These are phyloP conservation scores for Knoxdaviesia proteae DNA, from an alignment of 2,329 filamentous ascomycete genomes.

Conservation along the genomic window DNA sequence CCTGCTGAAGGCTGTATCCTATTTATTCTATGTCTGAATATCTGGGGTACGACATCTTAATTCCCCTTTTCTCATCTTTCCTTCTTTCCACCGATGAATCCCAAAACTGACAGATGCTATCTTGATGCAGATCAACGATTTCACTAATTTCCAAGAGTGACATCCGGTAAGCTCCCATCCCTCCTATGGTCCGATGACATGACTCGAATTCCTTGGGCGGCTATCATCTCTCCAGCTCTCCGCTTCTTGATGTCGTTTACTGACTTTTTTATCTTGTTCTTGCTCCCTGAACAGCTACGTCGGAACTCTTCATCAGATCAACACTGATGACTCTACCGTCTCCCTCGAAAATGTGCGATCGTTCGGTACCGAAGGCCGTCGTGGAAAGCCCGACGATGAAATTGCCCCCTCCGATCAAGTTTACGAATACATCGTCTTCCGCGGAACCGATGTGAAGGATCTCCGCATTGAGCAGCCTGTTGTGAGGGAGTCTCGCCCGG, in stretches of 20 bases:
- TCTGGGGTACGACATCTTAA: constrained; percentile 26
- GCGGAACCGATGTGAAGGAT: constrained; percentile 96
- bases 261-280: constrained; percentile 9
- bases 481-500: constrained; percentile 52
- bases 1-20: no score
- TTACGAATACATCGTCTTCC: constrained; percentile 98
- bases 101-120: constrained; percentile 10
- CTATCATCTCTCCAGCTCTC: no score
- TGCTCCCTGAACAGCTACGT: constrained; percentile 50
- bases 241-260: not conserved
- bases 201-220: no score
- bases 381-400: constrained; percentile 58
- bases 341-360: constrained; percentile 92
- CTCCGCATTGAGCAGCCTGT: constrained; percentile 75
- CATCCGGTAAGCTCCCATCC: constrained; percentile 50
- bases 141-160: constrained; percentile 94
- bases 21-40: constrained; percentile 31
- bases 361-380: constrained; percentile 82
- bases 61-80: no score
- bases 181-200: not conserved
- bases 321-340: constrained; percentile 89
- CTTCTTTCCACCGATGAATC: constrained; percentile 7
- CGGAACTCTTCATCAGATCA: constrained; percentile 91
- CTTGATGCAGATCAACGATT: constrained; percentile 55
- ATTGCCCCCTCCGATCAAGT: constrained; percentile 67